Evolutionary conservation across 2,329 filamentous ascomycete species (phyloP), one percentile per base, ranked within the genome.

Genomic region (Ascochyta viciae-villosae): DNA sequence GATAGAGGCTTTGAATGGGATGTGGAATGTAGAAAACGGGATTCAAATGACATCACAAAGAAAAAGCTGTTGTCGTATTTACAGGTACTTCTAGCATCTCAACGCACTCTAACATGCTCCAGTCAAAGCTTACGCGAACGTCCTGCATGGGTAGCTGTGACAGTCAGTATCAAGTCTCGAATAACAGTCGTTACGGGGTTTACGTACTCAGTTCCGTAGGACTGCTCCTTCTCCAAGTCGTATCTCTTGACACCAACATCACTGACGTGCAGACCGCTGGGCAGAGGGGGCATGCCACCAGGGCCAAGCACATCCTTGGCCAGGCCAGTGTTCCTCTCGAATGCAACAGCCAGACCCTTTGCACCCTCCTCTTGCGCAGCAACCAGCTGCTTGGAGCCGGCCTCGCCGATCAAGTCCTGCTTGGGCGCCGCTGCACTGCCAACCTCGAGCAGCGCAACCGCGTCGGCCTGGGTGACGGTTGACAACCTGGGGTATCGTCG

Each of bases 261-360:
- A 55, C 50, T 54, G 64, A 81, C 56, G 63, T 77, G 85, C 76
- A 87, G 78, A n/a, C 90, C 88, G 69, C 87, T 87, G 15, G 94
- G 95, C 70, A 90, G 79, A n/a, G 95, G 95, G 54, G 95, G 95
- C 77, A 99, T 77, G 1, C 94, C 93, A 68, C 89, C 83, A 40
- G 89, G 83, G 47, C 90, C 87, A 61, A 97, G 76, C 53, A 93
- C 85, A 62, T 81, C 80, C 67, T 82, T 78, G 34, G 75, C 78
- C 38, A 81, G 78, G 35, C 74, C 78, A 65, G 78, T 82, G 65
- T 87, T 84, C 76, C 86, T 86, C 80, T 90, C 85, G 58, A 97
- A 89, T 60, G 87, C 89, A 50, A 85, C 84, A 33, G 90, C 87
- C 60, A 98, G 78, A 9, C 82, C 85, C 66, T 86, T 86, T 75